phyloP scores from a whole-genome alignment of 495 filamentous ascomycete genomes.

The Penicillium lagena region DNA sequence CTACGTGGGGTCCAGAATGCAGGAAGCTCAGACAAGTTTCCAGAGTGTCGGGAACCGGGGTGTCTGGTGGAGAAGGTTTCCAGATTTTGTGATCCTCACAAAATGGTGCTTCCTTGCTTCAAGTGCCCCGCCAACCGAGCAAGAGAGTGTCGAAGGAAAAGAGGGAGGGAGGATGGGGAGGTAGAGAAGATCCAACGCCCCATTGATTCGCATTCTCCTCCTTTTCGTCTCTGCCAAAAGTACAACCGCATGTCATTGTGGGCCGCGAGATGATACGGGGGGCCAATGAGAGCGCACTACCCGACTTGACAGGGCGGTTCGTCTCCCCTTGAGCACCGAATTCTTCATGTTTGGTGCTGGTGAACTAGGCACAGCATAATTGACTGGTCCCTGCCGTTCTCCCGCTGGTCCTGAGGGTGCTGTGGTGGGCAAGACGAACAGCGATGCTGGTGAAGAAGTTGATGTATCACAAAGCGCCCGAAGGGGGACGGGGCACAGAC shows the following conservation, averaged over 20 bases:
- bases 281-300: conserved; percentile 6
- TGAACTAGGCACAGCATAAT: no score
- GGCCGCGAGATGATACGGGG: background rate
- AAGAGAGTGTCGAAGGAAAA: background rate
- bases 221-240: conserved; percentile 4
- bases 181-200: conserved; percentile 1
- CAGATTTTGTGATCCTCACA: no score
- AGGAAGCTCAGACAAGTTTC: conserved; percentile 16
- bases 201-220: background rate
- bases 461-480: background rate
- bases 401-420: no score
- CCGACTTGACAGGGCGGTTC: background rate
- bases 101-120: no score
- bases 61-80: no score
- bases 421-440: no score
- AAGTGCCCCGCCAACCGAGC: no score
- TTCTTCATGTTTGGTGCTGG: background rate
- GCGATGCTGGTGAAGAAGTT: background rate
- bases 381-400: no score
- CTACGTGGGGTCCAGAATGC: conserved; percentile 19
- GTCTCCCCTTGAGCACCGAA: background rate
- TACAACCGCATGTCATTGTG: conserved; percentile 15
- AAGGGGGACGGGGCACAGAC: background rate
- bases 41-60: conserved; percentile 13
- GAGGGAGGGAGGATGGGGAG: background rate